Percentiles rank a stretch among this genome's conserved stretches.
These are phyloP conservation scores for Sclerotinia nivalis DNA, from an alignment of 2,329 filamentous ascomycete genomes.

Conservation along the genomic window DNA sequence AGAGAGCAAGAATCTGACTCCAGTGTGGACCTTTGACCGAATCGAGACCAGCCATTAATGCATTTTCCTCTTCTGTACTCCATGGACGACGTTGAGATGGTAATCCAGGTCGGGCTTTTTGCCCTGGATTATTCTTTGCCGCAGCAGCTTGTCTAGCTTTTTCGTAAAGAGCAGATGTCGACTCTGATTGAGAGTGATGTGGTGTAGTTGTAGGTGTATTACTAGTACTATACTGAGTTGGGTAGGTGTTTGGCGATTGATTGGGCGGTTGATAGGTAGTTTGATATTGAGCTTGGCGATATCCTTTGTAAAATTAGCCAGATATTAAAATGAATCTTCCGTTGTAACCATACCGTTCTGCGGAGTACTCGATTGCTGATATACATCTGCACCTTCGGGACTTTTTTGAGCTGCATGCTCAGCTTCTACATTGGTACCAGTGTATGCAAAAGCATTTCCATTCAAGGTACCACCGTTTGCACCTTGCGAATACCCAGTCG, in stretches of 20 bases:
- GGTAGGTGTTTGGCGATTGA: slow-evolving; percentile 22
- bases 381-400: slow-evolving; percentile 25
- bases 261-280: slow-evolving; percentile 32
- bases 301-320: slow-evolving; percentile 14
- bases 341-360: slow-evolving; percentile 24
- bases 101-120: slow-evolving; percentile 52
- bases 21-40: slow-evolving; percentile 89
- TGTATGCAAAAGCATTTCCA: slow-evolving; percentile 23
- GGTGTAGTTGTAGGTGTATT: slow-evolving; percentile 29
- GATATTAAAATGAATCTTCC: not conserved
- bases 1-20: slow-evolving; percentile 86
- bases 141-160: slow-evolving; percentile 56
- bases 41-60: slow-evolving; percentile 84
- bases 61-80: slow-evolving; percentile 87
- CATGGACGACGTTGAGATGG: slow-evolving; percentile 71
- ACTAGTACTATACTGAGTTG: slow-evolving; percentile 23
- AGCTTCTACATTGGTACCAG: slow-evolving; percentile 30
- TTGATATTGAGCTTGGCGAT: slow-evolving; percentile 24
- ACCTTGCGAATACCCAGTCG: slow-evolving; percentile 12
- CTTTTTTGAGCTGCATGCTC: slow-evolving; percentile 21
- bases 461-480: not conserved
- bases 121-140: slow-evolving; percentile 53
- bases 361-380: slow-evolving; percentile 19
- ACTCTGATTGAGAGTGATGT: slow-evolving; percentile 44
- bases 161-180: slow-evolving; percentile 59